These are phyloP conservation scores for Rhizophagus clarus DNA, from an alignment of 192 early-diverging fungal genomes.

Conservation along the genomic window DNA sequence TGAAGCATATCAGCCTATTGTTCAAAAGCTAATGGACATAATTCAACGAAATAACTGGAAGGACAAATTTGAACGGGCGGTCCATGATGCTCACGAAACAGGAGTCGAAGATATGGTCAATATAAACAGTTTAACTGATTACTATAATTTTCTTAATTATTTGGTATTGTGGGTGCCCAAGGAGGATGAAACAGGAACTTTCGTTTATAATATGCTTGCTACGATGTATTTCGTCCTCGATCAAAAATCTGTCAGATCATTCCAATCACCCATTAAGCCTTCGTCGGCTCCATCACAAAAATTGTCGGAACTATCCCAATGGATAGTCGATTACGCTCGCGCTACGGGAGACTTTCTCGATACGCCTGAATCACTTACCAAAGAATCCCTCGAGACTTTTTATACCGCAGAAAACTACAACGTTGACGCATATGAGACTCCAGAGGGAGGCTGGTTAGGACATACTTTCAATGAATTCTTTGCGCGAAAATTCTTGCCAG, in stretches of 20 bases:
- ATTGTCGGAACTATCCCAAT: not conserved
- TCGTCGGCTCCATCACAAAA: too few relatives aligned
- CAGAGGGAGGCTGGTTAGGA: not conserved
- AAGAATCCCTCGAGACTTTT: not conserved
- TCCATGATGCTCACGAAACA: not conserved
- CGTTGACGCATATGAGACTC: not conserved
- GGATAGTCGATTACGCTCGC: not conserved
- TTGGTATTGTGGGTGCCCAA: conserved; percentile 21
- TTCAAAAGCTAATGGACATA: conserved; percentile 3
- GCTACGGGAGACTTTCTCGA: conserved; percentile 10
- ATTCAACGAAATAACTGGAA: conserved; percentile 1
- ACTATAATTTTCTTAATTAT: conserved; percentile 10
- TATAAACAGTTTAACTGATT: not conserved
- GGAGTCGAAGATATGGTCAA: not conserved
- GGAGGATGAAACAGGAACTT: conserved; percentile 21
- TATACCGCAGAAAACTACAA: not conserved
- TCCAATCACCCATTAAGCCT: not conserved
- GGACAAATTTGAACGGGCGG: not conserved
- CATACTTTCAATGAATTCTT: conserved; percentile 19
- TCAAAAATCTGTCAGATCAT: not conserved
- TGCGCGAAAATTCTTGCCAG: conserved; percentile 22
- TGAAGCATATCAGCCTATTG: not conserved
- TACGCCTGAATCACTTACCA: conserved; percentile 21
- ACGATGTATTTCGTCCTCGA: conserved; percentile 23
- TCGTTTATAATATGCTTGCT: conserved; percentile 13